phyloP scores from a whole-genome alignment of 768 basidiomycete genomes.

The Melanogaster broomeanus region DNA sequence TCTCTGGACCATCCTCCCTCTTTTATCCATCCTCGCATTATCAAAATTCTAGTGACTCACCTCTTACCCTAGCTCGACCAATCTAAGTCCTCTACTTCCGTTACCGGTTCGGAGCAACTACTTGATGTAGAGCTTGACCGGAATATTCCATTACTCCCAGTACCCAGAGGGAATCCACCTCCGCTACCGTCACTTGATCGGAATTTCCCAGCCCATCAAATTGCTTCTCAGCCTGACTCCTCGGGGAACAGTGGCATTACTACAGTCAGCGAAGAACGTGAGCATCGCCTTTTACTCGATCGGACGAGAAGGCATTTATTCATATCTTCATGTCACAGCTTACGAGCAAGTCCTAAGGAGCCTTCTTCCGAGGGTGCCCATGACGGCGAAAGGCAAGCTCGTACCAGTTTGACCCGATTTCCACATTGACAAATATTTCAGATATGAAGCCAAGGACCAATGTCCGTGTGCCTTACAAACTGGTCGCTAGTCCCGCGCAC shows the following conservation, averaged over 20 bases:
- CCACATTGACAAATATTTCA: slow-evolving; percentile 13
- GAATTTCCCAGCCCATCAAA: slow-evolving; percentile 2
- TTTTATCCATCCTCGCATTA: neutral
- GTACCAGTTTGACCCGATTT: neutral
- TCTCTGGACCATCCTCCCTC: neutral
- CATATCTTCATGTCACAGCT: slow-evolving; percentile 21
- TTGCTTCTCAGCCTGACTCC: neutral
- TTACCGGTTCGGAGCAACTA: slow-evolving; percentile 50
- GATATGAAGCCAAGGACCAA: slow-evolving; percentile 37
- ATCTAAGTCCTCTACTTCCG: slow-evolving; percentile 35
- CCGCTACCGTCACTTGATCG: slow-evolving; percentile 31
- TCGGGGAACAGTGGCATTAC: neutral
- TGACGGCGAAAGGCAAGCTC: slow-evolving; percentile 43
- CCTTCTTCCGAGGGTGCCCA: slow-evolving; percentile 43
- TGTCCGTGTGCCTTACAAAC: slow-evolving; percentile 38
- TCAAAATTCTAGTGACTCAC: neutral
- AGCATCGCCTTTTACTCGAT: slow-evolving; percentile 1
- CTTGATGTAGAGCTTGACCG: slow-evolving; percentile 52
- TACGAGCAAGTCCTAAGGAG: slow-evolving; percentile 34
- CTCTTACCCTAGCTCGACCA: slow-evolving; percentile 41
- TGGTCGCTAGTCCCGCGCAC: slow-evolving; percentile 36
- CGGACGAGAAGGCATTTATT: neutral
- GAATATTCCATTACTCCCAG: slow-evolving; percentile 39
- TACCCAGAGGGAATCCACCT: slow-evolving; percentile 18
- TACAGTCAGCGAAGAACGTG: slow-evolving; percentile 18